Conservation (phyloP, 805 yeast species). For the Saccharomycopsis javanensis region DNA sequence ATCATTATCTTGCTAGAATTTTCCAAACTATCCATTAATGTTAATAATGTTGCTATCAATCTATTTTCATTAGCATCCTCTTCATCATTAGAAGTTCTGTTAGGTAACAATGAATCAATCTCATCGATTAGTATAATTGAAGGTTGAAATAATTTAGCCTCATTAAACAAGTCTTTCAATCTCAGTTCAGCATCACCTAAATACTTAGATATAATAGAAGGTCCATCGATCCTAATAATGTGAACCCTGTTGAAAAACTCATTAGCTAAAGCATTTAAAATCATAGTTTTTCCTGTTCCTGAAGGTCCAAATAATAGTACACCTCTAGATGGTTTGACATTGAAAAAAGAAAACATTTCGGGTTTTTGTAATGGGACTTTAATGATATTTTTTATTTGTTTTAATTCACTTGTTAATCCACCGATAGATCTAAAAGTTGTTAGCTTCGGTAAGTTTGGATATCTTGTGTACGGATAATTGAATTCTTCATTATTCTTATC, state of each 20-base stretch:
- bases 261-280: constrained; percentile 71
- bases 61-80: constrained; percentile 54
- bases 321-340: constrained; percentile 90
- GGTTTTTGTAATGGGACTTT: constrained; percentile 78
- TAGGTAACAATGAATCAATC: constrained; percentile 85
- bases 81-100: constrained; percentile 29
- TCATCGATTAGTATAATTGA: constrained; percentile 85
- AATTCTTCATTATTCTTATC: constrained; percentile 5
- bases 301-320: constrained; percentile 93
- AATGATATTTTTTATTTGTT: constrained; percentile 51
- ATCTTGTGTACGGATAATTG: constrained; percentile 20
- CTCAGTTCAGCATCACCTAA: constrained; percentile 90
- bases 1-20: constrained; percentile 52
- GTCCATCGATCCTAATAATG: constrained; percentile 77
- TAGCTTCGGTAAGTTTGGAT: constrained; percentile 37
- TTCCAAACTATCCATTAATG: constrained; percentile 72
- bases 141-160: constrained; percentile 82
- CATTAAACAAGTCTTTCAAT: constrained; percentile 70
- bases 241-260: constrained; percentile 61
- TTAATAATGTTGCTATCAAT: constrained; percentile 79
- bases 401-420: constrained; percentile 61
- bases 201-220: constrained; percentile 85
- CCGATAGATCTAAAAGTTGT: constrained; percentile 54
- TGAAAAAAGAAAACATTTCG: constrained; percentile 65
- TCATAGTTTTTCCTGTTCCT: constrained; percentile 93